Evolutionary conservation across 192 early-diverging fungal genomes (phyloP).

Genomic region (Podochytrium sp.): DNA sequence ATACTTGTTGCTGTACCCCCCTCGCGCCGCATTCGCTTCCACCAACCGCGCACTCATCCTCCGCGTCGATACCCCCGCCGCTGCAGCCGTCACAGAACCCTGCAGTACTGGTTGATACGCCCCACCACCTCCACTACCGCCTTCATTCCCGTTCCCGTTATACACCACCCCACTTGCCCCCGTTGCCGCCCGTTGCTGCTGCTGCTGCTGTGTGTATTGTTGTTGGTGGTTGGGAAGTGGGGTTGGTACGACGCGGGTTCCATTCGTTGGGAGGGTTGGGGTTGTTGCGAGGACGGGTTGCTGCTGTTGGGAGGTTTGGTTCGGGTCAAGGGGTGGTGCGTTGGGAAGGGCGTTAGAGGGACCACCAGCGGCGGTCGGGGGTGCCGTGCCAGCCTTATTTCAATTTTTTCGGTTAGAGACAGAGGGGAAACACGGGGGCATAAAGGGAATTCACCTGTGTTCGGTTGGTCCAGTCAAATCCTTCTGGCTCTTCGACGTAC

Average conservation of each 20-base stretch:
- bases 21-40: slow-evolving; percentile 11
- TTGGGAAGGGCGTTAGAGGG: too few species aligned
- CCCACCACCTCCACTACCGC: background rate
- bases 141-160: background rate
- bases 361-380: too few species aligned
- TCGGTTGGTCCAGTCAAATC: slow-evolving; percentile 10
- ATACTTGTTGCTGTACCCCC: background rate
- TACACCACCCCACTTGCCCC: background rate
- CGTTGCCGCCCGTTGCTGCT: background rate
- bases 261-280: background rate
- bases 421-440: too few species aligned
- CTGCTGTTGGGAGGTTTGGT: slow-evolving; percentile 2
- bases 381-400: too few species aligned
- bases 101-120: background rate
- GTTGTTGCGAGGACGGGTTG: background rate
- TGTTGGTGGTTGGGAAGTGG: too few species aligned
- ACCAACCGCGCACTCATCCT: slow-evolving; percentile 23
- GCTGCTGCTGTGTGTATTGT: background rate
- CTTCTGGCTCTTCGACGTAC: background rate
- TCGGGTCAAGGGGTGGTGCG: too few species aligned
- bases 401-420: too few species aligned
- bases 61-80: background rate
- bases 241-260: too few species aligned
- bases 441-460: background rate
- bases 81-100: background rate